A percentile compares a stretch with the other conserved stretches of the same genome.
Evolutionary conservation across 1,284 basidiomycete species (phyloP).

Genomic region (Moesziomyces sp.): DNA sequence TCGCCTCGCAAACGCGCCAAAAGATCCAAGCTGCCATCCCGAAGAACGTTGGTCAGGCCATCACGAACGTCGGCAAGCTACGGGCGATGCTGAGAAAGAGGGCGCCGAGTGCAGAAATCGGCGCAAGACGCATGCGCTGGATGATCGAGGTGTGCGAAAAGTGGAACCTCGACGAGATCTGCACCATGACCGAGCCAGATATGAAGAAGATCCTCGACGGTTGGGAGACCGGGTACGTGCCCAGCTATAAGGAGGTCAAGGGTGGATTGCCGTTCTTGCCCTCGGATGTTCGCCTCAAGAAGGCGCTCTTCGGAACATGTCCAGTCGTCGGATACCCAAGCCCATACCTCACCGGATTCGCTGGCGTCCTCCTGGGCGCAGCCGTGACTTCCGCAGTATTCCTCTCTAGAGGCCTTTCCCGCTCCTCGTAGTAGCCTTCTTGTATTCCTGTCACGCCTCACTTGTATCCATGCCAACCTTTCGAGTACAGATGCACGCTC

Average conservation of each 20-base stretch:
- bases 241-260: constrained; percentile 53
- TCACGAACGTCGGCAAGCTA: constrained; percentile 81
- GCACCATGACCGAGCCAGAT: constrained; percentile 73
- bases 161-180: constrained; percentile 83
- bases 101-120: constrained; percentile 79
- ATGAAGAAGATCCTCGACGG: constrained; percentile 64
- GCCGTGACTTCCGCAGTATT: constrained; percentile 36
- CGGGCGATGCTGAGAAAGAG: constrained; percentile 77
- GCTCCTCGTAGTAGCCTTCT: constrained; percentile 13
- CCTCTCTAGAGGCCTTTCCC: constrained; percentile 19
- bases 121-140: constrained; percentile 89
- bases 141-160: constrained; percentile 88
- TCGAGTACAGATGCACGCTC: neutral
- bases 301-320: constrained; percentile 52
- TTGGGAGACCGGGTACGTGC: constrained; percentile 65
- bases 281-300: constrained; percentile 32
- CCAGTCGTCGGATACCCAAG: constrained; percentile 57
- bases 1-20: constrained; percentile 84
- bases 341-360: constrained; percentile 52
- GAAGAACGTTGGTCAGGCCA: constrained; percentile 79
- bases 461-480: constrained; percentile 8
- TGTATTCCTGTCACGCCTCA: constrained; percentile 5
- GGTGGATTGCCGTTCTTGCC: constrained; percentile 36
- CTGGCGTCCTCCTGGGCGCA: constrained; percentile 37
- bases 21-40: constrained; percentile 79